phyloP scores from a whole-genome alignment of 1,139 yeast genomes.

The Suhomyces wounanorum region DNA sequence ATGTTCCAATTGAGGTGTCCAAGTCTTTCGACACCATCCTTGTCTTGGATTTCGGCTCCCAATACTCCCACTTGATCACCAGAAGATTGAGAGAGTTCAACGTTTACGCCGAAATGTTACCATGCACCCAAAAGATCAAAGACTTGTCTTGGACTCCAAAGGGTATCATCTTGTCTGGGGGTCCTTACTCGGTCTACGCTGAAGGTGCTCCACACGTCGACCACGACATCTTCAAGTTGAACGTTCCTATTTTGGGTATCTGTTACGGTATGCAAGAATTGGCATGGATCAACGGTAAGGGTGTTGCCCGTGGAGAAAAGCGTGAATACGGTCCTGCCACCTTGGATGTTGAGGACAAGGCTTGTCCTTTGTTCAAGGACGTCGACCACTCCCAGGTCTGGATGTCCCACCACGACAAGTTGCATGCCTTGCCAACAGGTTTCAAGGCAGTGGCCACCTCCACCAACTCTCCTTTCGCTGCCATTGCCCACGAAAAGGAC shows the following conservation, averaged over 20 bases:
- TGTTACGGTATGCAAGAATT: conserved; percentile 99
- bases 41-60: conserved; percentile 98
- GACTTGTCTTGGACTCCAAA: conserved; percentile 94
- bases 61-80: conserved; percentile 94
- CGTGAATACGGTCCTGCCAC: conserved; percentile 98
- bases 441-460: conserved; percentile 89
- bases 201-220: conserved; percentile 97
- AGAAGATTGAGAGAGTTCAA: conserved; percentile 98
- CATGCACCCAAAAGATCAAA: conserved; percentile 94
- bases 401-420: conserved; percentile 99
- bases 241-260: conserved; percentile 94
- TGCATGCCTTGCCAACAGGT: conserved; percentile 86
- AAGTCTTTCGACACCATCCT: conserved; percentile 92
- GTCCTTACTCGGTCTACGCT: conserved; percentile 97
- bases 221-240: conserved; percentile 84
- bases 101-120: conserved; percentile 98
- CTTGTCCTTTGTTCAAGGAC: conserved; percentile 76
- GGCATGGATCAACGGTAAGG: conserved; percentile 97
- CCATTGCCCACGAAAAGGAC: conserved; percentile 75
- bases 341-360: conserved; percentile 67
- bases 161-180: conserved; percentile 95
- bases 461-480: conserved; percentile 93
- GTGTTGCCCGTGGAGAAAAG: conserved; percentile 95
- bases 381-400: conserved; percentile 94
- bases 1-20: conserved; percentile 64